Evolutionary conservation across 108 stramenopile genomes (phyloP).

Genomic region (Fragilaria crotonensis): DNA sequence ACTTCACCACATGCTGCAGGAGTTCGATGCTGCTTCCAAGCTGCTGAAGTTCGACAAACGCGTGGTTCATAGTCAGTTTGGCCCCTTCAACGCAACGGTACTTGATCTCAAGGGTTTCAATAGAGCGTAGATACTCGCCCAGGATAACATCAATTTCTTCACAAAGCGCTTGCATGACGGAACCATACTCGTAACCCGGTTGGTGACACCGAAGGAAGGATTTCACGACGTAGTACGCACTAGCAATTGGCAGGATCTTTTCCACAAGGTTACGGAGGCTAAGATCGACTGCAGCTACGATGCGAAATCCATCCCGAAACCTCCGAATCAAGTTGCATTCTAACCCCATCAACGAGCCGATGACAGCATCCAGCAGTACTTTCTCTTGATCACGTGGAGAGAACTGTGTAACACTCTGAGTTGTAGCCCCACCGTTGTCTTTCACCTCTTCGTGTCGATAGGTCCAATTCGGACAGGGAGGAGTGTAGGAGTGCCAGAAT

Average conservation of each 20-base stretch:
- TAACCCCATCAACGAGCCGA: slow-evolving; percentile 76
- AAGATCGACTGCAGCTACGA: slow-evolving; percentile 27
- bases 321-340: slow-evolving; percentile 50
- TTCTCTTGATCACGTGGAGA: slow-evolving; percentile 41
- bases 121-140: slow-evolving; percentile 71
- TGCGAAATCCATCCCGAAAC: not conserved
- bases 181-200: slow-evolving; percentile 74
- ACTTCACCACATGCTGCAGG: slow-evolving; percentile 43
- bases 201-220: slow-evolving; percentile 51
- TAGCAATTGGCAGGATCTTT: slow-evolving; percentile 64
- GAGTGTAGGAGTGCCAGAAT: slow-evolving; percentile 30
- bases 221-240: slow-evolving; percentile 53
- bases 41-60: slow-evolving; percentile 68
- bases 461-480: slow-evolving; percentile 66
- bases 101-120: slow-evolving; percentile 15
- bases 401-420: slow-evolving; percentile 11
- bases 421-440: not conserved
- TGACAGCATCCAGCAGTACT: slow-evolving; percentile 63
- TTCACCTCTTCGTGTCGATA: not conserved
- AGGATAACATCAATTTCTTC: slow-evolving; percentile 66
- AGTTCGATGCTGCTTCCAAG: slow-evolving; percentile 67
- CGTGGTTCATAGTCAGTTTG: slow-evolving; percentile 59
- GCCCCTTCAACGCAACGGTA: slow-evolving; percentile 12
- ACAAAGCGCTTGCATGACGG: slow-evolving; percentile 80
- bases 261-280: slow-evolving; percentile 46